A percentile compares a stretch with the other conserved stretches of the same genome.
phyloP scores from a whole-genome alignment of 306 rosid genomes.

The Boehmeria nivea region DNA sequence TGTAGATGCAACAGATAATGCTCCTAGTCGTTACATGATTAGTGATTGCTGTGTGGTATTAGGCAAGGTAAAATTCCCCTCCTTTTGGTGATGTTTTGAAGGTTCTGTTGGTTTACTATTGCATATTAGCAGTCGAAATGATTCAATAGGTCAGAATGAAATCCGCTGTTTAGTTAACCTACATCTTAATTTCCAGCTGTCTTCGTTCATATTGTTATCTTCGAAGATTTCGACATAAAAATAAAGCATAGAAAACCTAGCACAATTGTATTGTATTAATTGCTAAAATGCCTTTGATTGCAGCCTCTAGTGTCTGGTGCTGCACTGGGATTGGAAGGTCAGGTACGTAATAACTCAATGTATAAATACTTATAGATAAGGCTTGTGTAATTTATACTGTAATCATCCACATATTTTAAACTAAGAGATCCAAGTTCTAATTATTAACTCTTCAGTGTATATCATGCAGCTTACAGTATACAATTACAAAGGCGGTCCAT shows the following conservation, averaged over 20 bases:
- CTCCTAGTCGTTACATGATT: conserved; percentile 93
- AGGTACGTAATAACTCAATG: conserved; percentile 39
- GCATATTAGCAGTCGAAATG: too few relatives aligned
- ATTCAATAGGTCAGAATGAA: too few relatives aligned
- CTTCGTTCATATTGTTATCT: too few relatives aligned
- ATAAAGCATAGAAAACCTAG: too few relatives aligned
- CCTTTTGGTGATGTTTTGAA: too few relatives aligned
- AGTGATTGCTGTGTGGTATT: conserved; percentile 94
- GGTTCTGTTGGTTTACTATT: too few relatives aligned
- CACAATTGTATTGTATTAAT: conserved; percentile 20
- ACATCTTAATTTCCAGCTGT: too few relatives aligned
- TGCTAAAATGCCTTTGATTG: conserved; percentile 27
- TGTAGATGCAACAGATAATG: conserved; percentile 94
- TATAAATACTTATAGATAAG: background rate
- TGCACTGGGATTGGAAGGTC: conserved; percentile 96
- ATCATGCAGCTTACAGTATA: conserved; percentile 79
- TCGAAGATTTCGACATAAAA: too few relatives aligned
- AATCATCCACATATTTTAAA: too few relatives aligned
- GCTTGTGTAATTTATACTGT: conserved; percentile 2
- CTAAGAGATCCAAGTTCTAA: background rate
- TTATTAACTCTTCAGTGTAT: conserved; percentile 1
- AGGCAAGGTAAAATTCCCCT: conserved; percentile 69
- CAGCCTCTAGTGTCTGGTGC: conserved; percentile 99
- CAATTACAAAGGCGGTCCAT: conserved; percentile 81
- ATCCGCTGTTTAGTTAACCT: too few relatives aligned